These are phyloP conservation scores for Lactarius hatsudake DNA, from an alignment of 768 basidiomycete species.

Conservation along the genomic window DNA sequence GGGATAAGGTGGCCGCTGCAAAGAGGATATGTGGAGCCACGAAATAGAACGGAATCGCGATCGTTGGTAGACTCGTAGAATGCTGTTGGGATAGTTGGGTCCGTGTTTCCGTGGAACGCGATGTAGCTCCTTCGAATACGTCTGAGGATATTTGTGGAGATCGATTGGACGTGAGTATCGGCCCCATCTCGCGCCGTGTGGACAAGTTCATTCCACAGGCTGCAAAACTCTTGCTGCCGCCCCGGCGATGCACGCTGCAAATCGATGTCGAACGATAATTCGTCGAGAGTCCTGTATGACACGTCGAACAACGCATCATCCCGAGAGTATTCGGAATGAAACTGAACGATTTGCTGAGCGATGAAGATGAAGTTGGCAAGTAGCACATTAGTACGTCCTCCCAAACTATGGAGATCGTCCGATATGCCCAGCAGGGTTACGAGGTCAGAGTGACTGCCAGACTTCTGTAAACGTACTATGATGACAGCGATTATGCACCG, in stretches of 20 bases:
- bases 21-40: constrained; percentile 8
- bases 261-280: background rate
- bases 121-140: constrained; percentile 3
- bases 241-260: background rate
- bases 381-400: background rate
- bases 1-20: background rate
- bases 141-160: background rate
- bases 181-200: background rate
- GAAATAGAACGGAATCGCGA: background rate
- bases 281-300: background rate
- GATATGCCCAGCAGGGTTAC: constrained; percentile 3
- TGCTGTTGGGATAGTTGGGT: background rate
- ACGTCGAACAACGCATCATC: background rate
- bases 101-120: background rate
- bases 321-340: background rate
- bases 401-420: background rate
- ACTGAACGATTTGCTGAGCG: background rate
- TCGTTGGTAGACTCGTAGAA: background rate
- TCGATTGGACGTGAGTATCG: background rate
- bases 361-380: constrained; percentile 8
- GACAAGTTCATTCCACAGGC: constrained; percentile 11
- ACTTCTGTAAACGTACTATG: background rate
- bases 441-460: background rate
- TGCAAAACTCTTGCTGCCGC: constrained; percentile 7
- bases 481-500: constrained; percentile 5